Conservation (phyloP, 495 filamentous ascomycete species). For the Tuber brumale region DNA sequence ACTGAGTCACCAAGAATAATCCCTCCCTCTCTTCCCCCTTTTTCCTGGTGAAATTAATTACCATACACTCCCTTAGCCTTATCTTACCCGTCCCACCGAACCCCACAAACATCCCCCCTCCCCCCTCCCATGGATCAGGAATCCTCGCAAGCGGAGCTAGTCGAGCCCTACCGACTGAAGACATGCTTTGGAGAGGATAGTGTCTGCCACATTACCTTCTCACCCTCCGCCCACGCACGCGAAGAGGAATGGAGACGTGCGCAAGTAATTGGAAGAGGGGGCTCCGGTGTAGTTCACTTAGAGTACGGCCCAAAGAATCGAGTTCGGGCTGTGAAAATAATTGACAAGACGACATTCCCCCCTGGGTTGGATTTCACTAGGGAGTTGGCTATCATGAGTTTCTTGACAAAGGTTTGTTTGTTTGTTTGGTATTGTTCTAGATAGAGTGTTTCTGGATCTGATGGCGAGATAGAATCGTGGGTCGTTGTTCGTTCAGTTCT, state of each 20-base stretch:
- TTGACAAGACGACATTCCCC: constrained; percentile 4
- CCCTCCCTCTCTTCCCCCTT: not conserved
- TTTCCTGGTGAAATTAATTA: not conserved
- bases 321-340: constrained; percentile 10
- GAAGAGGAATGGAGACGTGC: constrained; percentile 7
- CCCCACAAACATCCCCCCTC: not conserved
- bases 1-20: too few species aligned
- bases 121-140: not conserved
- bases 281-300: constrained; percentile 7
- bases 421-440: not conserved
- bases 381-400: constrained; percentile 6
- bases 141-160: not conserved
- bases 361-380: not conserved
- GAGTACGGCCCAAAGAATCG: constrained; percentile 6
- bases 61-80: not conserved
- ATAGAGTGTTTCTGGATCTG: not conserved
- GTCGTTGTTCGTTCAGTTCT: constrained; percentile 40
- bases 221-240: not conserved
- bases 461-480: not conserved
- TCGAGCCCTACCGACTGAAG: not conserved
- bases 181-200: not conserved
- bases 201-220: not conserved
- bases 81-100: not conserved
- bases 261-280: constrained; percentile 7
- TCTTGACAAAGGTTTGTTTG: constrained; percentile 17